Percentiles rank a stretch among this genome's conserved stretches.
phyloP scores from a whole-genome alignment of 345 rosid species.

The Ricinus communis region DNA sequence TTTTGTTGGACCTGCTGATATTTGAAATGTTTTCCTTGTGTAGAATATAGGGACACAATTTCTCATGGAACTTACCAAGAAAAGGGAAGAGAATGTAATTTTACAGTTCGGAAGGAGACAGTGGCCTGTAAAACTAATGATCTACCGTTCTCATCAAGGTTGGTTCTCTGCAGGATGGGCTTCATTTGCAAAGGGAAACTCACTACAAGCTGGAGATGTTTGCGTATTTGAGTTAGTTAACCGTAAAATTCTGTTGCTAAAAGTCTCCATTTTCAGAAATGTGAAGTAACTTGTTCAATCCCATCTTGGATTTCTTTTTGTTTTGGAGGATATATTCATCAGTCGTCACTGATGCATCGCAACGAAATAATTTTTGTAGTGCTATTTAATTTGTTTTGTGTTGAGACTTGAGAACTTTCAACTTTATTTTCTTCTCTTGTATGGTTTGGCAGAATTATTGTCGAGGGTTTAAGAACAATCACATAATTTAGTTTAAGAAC shows the following conservation, averaged over 20 bases:
- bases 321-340: too few species aligned
- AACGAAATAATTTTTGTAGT: too few species aligned
- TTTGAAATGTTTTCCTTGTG: background rate
- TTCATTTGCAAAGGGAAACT: background rate
- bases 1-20: too few species aligned
- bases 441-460: too few species aligned
- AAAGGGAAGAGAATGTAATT: background rate
- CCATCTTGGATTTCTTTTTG: background rate
- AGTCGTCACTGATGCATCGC: too few species aligned
- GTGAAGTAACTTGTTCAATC: background rate
- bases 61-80: background rate
- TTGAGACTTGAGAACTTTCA: too few species aligned
- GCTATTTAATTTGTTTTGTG: too few species aligned
- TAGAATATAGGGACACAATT: background rate
- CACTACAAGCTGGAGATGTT: background rate
- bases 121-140: too few species aligned
- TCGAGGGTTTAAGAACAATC: too few species aligned
- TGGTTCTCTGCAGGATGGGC: background rate
- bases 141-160: background rate
- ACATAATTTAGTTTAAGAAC: too few species aligned
- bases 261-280: conserved; percentile 1
- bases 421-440: too few species aligned
- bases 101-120: too few species aligned
- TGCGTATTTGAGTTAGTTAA: background rate
- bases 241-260: background rate